phyloP scores from a whole-genome alignment of 2,329 filamentous ascomycete species.

The Trichoderma sp. region DNA sequence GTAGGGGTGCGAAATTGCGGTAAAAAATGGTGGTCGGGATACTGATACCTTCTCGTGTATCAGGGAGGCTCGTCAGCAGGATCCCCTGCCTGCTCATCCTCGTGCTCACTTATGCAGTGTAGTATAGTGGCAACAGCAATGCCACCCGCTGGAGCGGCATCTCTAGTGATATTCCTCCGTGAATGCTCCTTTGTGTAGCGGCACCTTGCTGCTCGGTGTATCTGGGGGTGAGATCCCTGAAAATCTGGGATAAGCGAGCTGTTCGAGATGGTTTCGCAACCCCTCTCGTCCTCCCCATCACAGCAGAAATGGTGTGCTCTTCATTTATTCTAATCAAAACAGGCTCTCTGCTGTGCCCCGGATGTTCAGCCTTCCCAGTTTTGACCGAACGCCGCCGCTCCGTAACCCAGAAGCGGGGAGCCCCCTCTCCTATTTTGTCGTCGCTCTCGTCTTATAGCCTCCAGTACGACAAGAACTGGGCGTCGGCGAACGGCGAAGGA shows the following conservation, averaged over 20 bases:
- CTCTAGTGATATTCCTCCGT: background rate
- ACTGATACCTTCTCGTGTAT: background rate
- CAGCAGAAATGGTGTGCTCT: background rate
- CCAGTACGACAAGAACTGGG: background rate
- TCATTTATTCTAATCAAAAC: background rate
- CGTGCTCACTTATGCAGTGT: background rate
- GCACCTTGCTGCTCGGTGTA: background rate
- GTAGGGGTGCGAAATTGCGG: conserved; percentile 28
- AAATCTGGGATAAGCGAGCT: background rate
- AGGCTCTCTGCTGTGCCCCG: background rate
- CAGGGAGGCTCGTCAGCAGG: background rate
- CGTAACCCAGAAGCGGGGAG: conserved; percentile 9
- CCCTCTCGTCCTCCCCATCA: background rate
- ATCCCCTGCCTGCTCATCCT: background rate
- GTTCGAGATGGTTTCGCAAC: background rate
- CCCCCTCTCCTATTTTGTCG: background rate
- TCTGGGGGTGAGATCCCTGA: background rate
- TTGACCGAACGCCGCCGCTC: background rate
- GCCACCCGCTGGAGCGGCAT: background rate
- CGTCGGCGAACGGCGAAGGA: conserved; percentile 1
- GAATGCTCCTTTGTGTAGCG: background rate
- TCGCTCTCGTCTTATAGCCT: background rate
- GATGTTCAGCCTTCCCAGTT: background rate
- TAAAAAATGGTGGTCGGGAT: background rate
- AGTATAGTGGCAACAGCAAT: background rate